Base-by-base conservation (phyloP, 805 yeast genomes). In the Blastobotrys attinorum region DNA sequence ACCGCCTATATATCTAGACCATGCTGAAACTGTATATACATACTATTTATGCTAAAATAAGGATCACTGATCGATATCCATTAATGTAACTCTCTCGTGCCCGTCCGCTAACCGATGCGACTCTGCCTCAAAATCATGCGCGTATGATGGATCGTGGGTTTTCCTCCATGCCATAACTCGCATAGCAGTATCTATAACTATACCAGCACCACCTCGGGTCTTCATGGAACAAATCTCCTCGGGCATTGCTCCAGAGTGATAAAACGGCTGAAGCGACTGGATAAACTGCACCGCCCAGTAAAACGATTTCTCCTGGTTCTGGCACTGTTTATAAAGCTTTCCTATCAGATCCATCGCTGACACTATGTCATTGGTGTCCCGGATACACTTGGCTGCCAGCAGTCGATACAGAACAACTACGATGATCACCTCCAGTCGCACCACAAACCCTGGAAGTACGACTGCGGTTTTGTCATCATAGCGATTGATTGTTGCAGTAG, bases 381-480 rank as follows among this genome's bases (percentile, higher is more conserved):
- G 10, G 11, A 8, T 41, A 34, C 40, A 45, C 6, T 20, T 11
- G 16, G 51, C 41, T 6, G 47, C 40, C 3, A 45, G 42, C 3
- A 47, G 22, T 25, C 37, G 39, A 35, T 47, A 47, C 27, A 47
- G 39, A 7, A 45, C 34, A 11, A 47, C 22, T n/a, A 41, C 15
- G 16, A 22, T 34, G 4, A 15, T 10, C 4, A 42, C 38, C 3
- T 25, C 16, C 31, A 29, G 13, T 5, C 41, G 38, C 5, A 18
- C 15, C 17, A 42, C 42, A 38, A 42, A 37, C 31, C 22, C 17
- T 2, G 48, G 48, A 32, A 45, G 39, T n/a, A n/a, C n/a, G n/a
- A n/a, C n/a, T n/a, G n/a, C n/a, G 17, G 27, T 6, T 21, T 11
- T 15, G 3, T 15, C 4, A 10, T 13, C 18, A n/a, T n/a, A n/a